Conservation (phyloP, 1,139 yeast species). For the Insectozyma bohioensis region DNA sequence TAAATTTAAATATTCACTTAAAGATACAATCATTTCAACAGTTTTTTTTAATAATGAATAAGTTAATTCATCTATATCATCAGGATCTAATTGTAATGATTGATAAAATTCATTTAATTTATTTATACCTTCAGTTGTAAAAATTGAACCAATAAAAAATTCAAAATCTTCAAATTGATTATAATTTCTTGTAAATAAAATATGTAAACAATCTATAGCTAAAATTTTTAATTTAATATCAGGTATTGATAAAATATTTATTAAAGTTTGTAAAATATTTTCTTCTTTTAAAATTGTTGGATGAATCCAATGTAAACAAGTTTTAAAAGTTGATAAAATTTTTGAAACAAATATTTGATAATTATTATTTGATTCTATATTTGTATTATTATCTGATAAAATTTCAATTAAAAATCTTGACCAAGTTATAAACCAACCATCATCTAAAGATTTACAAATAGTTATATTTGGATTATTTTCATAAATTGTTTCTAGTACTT, state of each 20-base stretch:
- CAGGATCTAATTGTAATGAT: slow-evolving; percentile 63
- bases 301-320: slow-evolving; percentile 89
- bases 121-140: slow-evolving; percentile 66
- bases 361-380: slow-evolving; percentile 33
- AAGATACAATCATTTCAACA: slow-evolving; percentile 89
- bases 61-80: slow-evolving; percentile 72
- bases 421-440: slow-evolving; percentile 92
- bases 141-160: slow-evolving; percentile 77
- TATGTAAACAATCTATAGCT: slow-evolving; percentile 89
- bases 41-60: slow-evolving; percentile 84
- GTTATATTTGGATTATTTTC: slow-evolving; percentile 67
- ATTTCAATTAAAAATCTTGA: slow-evolving; percentile 60
- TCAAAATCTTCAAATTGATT: slow-evolving; percentile 70
- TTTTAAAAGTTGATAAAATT: slow-evolving; percentile 78
- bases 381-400: slow-evolving; percentile 15
- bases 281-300: slow-evolving; percentile 71
- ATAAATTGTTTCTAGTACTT: slow-evolving; percentile 62
- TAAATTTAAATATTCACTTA: slow-evolving; percentile 72
- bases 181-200: slow-evolving; percentile 81
- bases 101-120: slow-evolving; percentile 67
- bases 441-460: slow-evolving; percentile 59
- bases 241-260: slow-evolving; percentile 58
- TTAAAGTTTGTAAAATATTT: slow-evolving; percentile 65
- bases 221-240: slow-evolving; percentile 71
- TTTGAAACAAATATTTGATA: slow-evolving; percentile 57